These are phyloP conservation scores for Globisporangium iwayamae DNA, from an alignment of 352 stramenopile genomes.

Conservation along the genomic window DNA sequence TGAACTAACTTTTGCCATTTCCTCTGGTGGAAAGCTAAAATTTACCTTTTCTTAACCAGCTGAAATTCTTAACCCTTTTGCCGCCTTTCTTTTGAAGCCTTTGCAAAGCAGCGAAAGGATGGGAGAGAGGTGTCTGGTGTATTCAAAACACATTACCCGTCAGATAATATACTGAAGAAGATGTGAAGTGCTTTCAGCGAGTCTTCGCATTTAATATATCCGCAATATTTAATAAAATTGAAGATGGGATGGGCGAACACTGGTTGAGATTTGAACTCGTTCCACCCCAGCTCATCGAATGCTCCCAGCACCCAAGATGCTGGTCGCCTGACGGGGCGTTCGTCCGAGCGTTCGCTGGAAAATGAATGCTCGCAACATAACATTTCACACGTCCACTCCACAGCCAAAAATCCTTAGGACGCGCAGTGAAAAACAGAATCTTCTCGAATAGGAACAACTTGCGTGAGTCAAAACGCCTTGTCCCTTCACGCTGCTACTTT, in stretches of 20 bases:
- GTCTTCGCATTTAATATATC: background rate
- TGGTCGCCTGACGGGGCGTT: background rate
- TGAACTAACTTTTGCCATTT: too few species aligned
- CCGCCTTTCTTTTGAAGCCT: background rate
- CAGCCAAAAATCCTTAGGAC: too few species aligned
- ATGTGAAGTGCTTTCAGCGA: background rate
- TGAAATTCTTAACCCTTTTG: background rate
- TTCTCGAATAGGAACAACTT: too few species aligned
- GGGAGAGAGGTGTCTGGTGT: too few species aligned
- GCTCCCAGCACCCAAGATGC: background rate
- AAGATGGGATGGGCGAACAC: background rate
- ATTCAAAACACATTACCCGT: background rate
- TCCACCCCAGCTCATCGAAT: background rate
- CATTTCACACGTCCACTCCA: too few species aligned
- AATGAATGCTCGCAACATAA: too few species aligned
- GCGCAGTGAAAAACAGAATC: too few species aligned
- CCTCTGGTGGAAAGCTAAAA: too few species aligned
- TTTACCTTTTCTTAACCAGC: background rate
- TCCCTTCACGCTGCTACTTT: too few species aligned
- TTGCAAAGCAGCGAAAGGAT: constrained; percentile 5
- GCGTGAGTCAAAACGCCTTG: too few species aligned
- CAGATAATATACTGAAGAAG: background rate
- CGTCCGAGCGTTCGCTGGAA: too few species aligned
- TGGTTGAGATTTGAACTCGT: background rate
- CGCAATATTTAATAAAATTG: background rate